Percentiles rank a stretch among this genome's conserved stretches.
These are phyloP conservation scores for Pythium coloratum DNA, from an alignment of 352 stramenopile genomes.

Conservation along the genomic window DNA sequence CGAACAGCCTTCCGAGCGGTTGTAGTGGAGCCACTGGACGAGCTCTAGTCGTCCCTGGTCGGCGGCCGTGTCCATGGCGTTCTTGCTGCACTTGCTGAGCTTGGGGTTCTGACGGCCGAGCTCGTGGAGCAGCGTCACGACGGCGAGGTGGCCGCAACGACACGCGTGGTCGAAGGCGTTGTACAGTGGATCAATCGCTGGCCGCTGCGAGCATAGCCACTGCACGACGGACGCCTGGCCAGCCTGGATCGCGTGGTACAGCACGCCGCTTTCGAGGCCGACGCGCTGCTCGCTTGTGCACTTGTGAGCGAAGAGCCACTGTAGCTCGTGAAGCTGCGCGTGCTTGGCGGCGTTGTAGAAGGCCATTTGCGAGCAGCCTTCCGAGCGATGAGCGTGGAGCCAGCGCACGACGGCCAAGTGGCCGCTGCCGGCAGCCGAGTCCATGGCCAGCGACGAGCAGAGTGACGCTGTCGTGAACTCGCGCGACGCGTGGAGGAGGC, in stretches of 20 bases:
- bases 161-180: constrained; percentile 20
- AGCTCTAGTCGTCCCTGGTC: constrained; percentile 14
- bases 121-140: constrained; percentile 9
- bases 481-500: neutral
- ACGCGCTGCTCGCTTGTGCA: neutral
- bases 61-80: constrained; percentile 18
- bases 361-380: constrained; percentile 21
- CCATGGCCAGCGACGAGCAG: constrained; percentile 25
- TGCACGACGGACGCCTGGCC: constrained; percentile 1
- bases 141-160: constrained; percentile 10
- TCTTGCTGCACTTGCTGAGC: constrained; percentile 4
- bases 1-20: constrained; percentile 11
- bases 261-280: constrained; percentile 1
- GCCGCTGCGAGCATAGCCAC: constrained; percentile 5
- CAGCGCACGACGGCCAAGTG: constrained; percentile 12
- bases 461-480: neutral
- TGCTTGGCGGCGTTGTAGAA: constrained; percentile 18
- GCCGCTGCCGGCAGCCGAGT: constrained; percentile 8
- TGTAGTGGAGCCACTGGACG: constrained; percentile 21
- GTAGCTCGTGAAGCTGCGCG: constrained; percentile 7
- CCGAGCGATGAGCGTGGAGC: constrained; percentile 14
- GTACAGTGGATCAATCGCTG: constrained; percentile 3
- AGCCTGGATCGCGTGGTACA: constrained; percentile 13
- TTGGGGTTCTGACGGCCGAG: neutral
- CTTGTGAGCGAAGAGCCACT: constrained; percentile 19